phyloP scores from a whole-genome alignment of 257 asterid genomes.

The Forsythia viridissima region DNA sequence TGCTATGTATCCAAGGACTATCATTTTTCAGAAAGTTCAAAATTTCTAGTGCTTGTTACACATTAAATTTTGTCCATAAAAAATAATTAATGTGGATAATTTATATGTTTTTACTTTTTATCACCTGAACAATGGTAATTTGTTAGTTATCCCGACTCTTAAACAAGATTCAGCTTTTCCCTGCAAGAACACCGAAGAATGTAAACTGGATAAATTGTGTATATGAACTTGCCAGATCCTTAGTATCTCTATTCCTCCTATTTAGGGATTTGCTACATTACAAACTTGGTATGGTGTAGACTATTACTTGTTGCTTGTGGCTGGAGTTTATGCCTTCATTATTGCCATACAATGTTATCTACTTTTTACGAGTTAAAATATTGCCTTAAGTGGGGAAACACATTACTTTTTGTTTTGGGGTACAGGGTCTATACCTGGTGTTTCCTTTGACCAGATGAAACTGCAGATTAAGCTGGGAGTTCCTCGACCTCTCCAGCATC shows the following conservation, averaged over 20 bases:
- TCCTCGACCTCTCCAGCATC: slow-evolving; percentile 71
- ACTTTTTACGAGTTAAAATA: not conserved
- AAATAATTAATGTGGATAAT: not conserved
- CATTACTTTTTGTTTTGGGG: slow-evolving; percentile 9
- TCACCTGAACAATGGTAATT: not conserved
- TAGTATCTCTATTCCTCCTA: not conserved
- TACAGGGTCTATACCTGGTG: slow-evolving; percentile 89
- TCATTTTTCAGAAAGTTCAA: not conserved
- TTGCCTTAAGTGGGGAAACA: slow-evolving; percentile 4
- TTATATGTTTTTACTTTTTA: not conserved
- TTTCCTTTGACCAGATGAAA: slow-evolving; percentile 87
- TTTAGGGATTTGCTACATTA: not conserved
- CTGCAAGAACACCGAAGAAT: not conserved
- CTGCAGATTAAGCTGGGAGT: slow-evolving; percentile 91
- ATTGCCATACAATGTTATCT: not conserved
- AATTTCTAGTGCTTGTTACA: not conserved
- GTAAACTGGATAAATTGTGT: not conserved
- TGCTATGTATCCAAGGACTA: not conserved
- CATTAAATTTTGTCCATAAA: not conserved
- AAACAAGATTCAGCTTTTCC: not conserved
- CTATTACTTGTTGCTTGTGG: not conserved
- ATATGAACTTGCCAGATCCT: not conserved
- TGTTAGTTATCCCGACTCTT: not conserved
- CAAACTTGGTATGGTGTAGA: not conserved
- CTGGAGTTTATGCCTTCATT: not conserved